These are phyloP conservation scores for Cercospora sp. DNA, from an alignment of 2,329 filamentous ascomycete genomes.

Conservation along the genomic window DNA sequence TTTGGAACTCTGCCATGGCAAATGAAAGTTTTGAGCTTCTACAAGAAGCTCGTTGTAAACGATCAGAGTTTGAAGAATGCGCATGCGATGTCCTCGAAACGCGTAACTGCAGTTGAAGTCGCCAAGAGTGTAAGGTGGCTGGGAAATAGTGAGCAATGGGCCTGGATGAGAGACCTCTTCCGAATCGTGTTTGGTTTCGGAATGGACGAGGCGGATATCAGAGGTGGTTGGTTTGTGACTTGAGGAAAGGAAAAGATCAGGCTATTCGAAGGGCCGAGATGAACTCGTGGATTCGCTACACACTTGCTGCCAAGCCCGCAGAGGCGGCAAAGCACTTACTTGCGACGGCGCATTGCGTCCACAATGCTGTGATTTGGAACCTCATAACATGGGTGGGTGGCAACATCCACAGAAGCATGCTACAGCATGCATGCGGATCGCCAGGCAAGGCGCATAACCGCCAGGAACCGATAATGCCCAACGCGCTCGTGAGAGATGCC, in stretches of 20 bases:
- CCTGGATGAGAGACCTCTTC: conserved; percentile 80
- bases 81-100: conserved; percentile 57
- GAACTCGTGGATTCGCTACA: no score
- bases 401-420: no score
- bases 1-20: conserved; percentile 76
- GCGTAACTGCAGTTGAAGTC: conserved; percentile 72
- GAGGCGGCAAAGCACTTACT: no score
- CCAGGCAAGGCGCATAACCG: no score
- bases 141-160: conserved; percentile 69
- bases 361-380: no score
- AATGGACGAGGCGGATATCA: conserved; percentile 65
- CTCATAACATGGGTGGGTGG: no score
- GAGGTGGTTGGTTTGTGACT: conserved; percentile 24
- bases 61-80: conserved; percentile 66
- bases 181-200: conserved; percentile 81
- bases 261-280: not conserved
- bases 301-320: no score
- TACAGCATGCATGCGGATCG: no score
- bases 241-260: conserved; percentile 6
- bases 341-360: no score
- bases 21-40: conserved; percentile 69
- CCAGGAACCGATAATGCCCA: no score
- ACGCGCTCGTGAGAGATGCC: no score
- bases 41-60: conserved; percentile 74
- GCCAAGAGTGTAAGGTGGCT: conserved; percentile 78